Base-by-base conservation (phyloP, 805 yeast species). In the Wickerhamomyces canadensis region DNA sequence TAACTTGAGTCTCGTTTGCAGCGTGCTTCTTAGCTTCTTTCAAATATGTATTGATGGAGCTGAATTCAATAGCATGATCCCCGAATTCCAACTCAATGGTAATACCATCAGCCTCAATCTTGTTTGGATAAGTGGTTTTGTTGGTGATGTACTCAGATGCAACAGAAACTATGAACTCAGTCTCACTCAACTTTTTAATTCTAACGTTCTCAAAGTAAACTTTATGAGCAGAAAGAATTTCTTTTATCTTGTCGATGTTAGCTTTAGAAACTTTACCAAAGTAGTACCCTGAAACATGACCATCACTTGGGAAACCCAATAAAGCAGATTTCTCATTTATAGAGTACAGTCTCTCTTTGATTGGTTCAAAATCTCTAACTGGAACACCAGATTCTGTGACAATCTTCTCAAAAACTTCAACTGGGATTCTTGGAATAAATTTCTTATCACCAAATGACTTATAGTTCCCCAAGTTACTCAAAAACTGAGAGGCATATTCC, bases 391-490 rank as follows among this genome's bases (percentile, higher is more conserved):
- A 56, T 2, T 66, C 44, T 24, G 58, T 58, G n/a, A 73, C 67
- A 22, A 84, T 62, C 18, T 61, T 46, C 39, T 64, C 71, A 47
- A 86, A 78, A 6, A 68, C 68, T 0, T 59, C 71, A 23, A 48
- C 52, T 0, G 69, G 39, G 27, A 85, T 51, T 35, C 76, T 64
- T 28, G 96, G 96, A 44, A 87, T 70, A 53, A 87, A 87, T 60
- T 87, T 87, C 49, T 76, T 76, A 62, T 87, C 96, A 47, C 96
- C 96, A 58, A 87, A 87, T 1, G 93, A 81, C 62, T 82, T 87
- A 63, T 74, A 84, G 54, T 84, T 84, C 47, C 93, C 93, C 57
- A 80, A 66, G 59, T 84, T 84, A 27, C 80, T 67, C 43, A 84
- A 64, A 52, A 84, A 78, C 64, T 84, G 91, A 28, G 87, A 81